phyloP scores from a whole-genome alignment of 345 rosid species.

The Trapa bicornis region DNA sequence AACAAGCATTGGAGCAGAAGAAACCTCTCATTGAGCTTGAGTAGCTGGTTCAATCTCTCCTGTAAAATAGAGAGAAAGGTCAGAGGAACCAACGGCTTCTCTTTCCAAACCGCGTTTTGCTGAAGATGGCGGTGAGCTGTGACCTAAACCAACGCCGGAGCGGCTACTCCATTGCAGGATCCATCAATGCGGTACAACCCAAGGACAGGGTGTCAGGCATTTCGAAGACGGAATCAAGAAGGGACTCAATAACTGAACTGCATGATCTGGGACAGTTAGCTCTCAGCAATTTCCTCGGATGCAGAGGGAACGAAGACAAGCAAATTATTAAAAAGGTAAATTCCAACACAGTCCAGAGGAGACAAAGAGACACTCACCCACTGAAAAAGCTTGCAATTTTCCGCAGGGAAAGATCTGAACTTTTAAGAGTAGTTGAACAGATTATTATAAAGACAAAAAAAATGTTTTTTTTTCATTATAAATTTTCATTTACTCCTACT shows the following conservation, averaged over 20 bases:
- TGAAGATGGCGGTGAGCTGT: not conserved
- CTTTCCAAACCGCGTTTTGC: not conserved
- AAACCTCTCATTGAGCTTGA: not conserved
- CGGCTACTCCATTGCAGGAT: not conserved
- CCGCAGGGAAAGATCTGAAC: not conserved
- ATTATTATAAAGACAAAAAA: no score
- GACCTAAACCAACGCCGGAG: not conserved
- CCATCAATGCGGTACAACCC: conserved; percentile 1
- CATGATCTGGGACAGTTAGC: not conserved
- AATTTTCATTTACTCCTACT: no score
- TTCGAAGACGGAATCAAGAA: not conserved
- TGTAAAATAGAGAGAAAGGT: not conserved
- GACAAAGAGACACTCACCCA: not conserved
- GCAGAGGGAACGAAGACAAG: not conserved
- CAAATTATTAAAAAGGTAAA: not conserved
- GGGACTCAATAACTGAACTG: not conserved
- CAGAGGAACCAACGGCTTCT: not conserved
- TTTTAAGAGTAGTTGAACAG: not conserved
- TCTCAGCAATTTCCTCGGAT: conserved; percentile 1
- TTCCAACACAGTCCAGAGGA: not conserved
- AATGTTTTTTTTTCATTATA: not conserved
- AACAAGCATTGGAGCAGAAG: not conserved
- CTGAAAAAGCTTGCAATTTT: not conserved
- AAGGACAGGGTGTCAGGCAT: not conserved
- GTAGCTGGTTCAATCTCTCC: not conserved